phyloP scores from a whole-genome alignment of 768 basidiomycete species.

The Leccinellum luteum region DNA sequence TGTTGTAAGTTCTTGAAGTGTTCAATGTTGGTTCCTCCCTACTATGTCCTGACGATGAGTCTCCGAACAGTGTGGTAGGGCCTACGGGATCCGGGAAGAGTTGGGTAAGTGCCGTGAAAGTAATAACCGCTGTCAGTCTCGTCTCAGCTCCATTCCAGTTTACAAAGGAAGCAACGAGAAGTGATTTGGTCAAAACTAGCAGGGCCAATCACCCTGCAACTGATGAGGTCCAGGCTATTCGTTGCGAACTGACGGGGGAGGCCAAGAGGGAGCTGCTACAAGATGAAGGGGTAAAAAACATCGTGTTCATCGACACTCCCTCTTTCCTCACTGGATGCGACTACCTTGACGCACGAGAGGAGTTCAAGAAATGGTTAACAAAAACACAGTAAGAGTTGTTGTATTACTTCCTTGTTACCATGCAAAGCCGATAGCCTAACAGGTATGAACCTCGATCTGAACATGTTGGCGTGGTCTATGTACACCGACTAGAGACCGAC shows the following conservation, averaged over 20 bases:
- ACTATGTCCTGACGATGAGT: background rate
- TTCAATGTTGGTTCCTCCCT: too few relatives aligned
- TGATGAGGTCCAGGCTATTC: conserved; percentile 9
- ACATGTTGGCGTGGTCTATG: conserved; percentile 14
- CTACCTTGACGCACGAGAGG: conserved; percentile 1
- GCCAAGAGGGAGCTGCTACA: background rate
- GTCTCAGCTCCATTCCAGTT: conserved; percentile 9
- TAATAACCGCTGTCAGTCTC: background rate
- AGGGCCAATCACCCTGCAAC: conserved; percentile 7
- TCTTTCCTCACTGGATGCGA: conserved; percentile 17
- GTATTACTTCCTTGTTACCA: background rate
- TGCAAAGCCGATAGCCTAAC: background rate
- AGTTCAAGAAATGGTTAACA: conserved; percentile 4
- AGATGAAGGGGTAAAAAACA: conserved; percentile 1
- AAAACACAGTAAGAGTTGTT: background rate
- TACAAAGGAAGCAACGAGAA: conserved; percentile 11
- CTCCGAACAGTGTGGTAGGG: conserved; percentile 11
- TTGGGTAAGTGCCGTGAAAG: conserved; percentile 12
- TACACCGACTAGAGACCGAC: conserved; percentile 18
- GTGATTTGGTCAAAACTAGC: conserved; percentile 1
- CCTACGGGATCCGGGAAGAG: conserved; percentile 21
- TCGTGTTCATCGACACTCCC: conserved; percentile 25
- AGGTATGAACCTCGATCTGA: conserved; percentile 5
- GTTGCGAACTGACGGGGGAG: conserved; percentile 12
- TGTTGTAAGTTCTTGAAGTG: conserved; percentile 14